phyloP scores from a whole-genome alignment of 2,329 filamentous ascomycete species.

The Pestalotiopsis sp. region DNA sequence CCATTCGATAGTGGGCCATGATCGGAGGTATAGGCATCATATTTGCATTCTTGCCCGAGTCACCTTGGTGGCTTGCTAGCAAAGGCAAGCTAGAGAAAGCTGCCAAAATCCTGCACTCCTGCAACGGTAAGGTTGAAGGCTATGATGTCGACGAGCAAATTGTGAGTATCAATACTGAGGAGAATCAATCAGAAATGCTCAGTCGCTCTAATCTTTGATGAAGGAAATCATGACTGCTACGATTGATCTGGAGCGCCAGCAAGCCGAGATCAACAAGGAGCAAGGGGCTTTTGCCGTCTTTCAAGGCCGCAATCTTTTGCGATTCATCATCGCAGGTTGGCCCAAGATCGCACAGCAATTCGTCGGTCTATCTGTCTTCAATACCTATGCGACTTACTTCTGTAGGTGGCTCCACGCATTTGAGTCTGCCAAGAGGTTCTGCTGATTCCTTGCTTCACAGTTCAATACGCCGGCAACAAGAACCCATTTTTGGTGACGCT shows the following conservation, averaged over 20 bases:
- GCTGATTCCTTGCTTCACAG: background rate
- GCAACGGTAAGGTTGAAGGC: background rate
- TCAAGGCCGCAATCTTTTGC: conserved; percentile 7
- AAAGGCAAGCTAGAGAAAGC: conserved; percentile 32
- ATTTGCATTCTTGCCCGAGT: conserved; percentile 66
- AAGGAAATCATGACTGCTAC: conserved; percentile 12
- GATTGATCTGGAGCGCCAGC: background rate
- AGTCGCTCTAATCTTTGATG: background rate
- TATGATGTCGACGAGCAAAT: conserved; percentile 6
- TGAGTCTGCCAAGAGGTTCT: background rate
- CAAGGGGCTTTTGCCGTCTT: background rate
- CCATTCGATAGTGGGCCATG: conserved; percentile 5
- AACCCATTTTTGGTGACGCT: conserved; percentile 8
- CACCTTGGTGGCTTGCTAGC: conserved; percentile 62
- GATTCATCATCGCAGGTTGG: conserved; percentile 8
- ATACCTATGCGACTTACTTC: conserved; percentile 10
- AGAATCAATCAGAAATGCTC: background rate
- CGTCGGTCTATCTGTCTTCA: conserved; percentile 7
- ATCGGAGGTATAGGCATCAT: conserved; percentile 23
- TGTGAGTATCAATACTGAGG: background rate
- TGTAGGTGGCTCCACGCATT: background rate
- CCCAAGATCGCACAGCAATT: conserved; percentile 9
- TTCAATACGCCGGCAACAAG: conserved; percentile 5
- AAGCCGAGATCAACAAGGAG: conserved; percentile 5
- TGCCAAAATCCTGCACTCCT: conserved; percentile 21